These are phyloP conservation scores for Letharia lupina DNA, from an alignment of 495 filamentous ascomycete species.

Conservation along the genomic window DNA sequence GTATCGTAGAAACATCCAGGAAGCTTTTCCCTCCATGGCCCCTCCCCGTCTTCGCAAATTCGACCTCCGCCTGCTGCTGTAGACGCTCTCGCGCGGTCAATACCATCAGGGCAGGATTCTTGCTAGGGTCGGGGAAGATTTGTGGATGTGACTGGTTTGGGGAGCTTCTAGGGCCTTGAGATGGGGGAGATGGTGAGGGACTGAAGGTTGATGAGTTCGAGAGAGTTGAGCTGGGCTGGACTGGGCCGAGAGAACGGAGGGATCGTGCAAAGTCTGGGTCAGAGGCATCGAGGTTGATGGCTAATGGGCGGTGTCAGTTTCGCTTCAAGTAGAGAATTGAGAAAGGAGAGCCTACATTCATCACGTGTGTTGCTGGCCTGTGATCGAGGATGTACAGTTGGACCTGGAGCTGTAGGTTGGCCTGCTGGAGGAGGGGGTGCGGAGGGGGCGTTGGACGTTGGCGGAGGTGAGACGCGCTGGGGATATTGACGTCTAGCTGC, in stretches of 20 bases:
- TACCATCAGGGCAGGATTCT: constrained; percentile 48
- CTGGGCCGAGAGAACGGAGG: constrained; percentile 55
- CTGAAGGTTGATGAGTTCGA: constrained; percentile 47
- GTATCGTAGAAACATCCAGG: constrained; percentile 52
- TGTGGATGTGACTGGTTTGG: constrained; percentile 17
- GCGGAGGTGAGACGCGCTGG: constrained; percentile 35
- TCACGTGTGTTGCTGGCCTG: constrained; percentile 28
- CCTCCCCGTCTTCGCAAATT: constrained; percentile 39
- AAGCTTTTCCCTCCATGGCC: constrained; percentile 42
- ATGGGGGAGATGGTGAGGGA: constrained; percentile 21
- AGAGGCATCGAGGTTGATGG: constrained; percentile 58
- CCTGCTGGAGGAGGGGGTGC: constrained; percentile 24
- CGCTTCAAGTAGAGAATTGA: not conserved
- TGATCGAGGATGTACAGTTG: constrained; percentile 30
- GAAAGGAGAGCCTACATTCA: constrained; percentile 25
- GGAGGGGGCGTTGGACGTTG: constrained; percentile 29
- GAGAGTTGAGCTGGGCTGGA: constrained; percentile 50
- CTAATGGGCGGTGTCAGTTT: constrained; percentile 28
- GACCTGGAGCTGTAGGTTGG: constrained; percentile 25
- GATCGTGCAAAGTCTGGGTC: constrained; percentile 56
- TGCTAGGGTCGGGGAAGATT: constrained; percentile 42
- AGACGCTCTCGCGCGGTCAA: constrained; percentile 39
- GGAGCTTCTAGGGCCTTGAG: constrained; percentile 20
- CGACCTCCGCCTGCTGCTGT: constrained; percentile 42
- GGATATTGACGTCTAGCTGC: constrained; percentile 50